Evolutionary conservation across 208 protist species (phyloP), one percentile per base, ranked within the genome.

Genomic region (Leishmania aethiopica): DNA sequence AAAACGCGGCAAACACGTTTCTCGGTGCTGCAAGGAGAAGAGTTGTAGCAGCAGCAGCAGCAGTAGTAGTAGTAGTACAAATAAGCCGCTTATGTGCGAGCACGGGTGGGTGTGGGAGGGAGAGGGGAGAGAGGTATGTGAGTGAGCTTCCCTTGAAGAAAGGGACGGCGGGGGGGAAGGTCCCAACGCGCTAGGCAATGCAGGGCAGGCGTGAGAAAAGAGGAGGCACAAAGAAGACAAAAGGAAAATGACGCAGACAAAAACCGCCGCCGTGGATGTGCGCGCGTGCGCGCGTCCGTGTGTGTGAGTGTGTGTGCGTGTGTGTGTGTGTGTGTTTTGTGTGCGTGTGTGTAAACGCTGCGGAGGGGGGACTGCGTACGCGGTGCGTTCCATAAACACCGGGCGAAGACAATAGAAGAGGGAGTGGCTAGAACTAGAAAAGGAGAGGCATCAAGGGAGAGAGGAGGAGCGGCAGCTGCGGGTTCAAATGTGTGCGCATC

Each of bases 331-430:
- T 64, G 59, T 15, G 28, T 55, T n/a, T n/a, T n/a, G 57, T 62
- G 59, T 64, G 28, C 22, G 8, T 32, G 62, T 19, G 10, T 40
- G 32, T 40, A 32, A 22, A 32, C 32, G 32, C 0, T 69, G 62
- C 13, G 10, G 25, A 32, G 25, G 57, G 6, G 62, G 62, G 32
- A n/a, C 62, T 40, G 32, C 28, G 62, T 11, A 22, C 32, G 32
- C 32, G 13, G 32, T 69, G 62, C 32, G 32, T 69, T 69, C 15
- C 32, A 69, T 42, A 40, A 32, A 40, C 62, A 74, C 10, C 15
- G 76, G 28, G 35, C n/a, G 5, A 79, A 35, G 42, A 79, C 35
- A 32, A 79, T 70, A 45, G 32, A 47, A 49, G 32, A 73, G 69
- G 66, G 51, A 70, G 76, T 51, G 49, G 28, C n/a, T 2, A 1